Base-by-base conservation (phyloP, 352 stramenopile species). In the Phytophthora sansomeana region DNA sequence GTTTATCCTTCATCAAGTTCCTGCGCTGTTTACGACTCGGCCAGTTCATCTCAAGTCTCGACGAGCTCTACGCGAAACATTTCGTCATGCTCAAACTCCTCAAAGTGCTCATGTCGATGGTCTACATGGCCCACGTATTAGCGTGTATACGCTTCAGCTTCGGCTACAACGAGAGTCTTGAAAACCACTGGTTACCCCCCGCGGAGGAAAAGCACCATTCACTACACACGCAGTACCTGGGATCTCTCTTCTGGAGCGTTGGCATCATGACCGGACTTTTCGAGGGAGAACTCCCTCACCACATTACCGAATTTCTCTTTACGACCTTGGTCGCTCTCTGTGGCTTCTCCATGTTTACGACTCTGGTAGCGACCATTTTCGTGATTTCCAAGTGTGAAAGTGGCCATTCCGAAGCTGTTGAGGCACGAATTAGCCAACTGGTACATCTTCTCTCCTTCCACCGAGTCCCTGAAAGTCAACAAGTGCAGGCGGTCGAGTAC, bases 321-420 rank as follows among this genome's bases (percentile, higher is more conserved):
- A 91, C 80, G 1, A 78, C 83, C 4, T 58, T 79, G 24, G 83
- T 94, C n/a, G 85, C 81, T 1, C 51, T 85, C 2, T 81, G 83
- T 36, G 85, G 83, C 0, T 92, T 94, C 44, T 82, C 81, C 5
- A 64, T 92, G 50, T 94, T 92, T 57, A 89, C 80, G 11, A 76
- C 70, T 1, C 73, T 92, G 17, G 90, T 85, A 3, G 82, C 82
- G 0, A 94, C 83, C 21, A 84, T 94, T 46, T 94, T 94, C 57
- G 87, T 90, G 39, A 81, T 92, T 28, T 94, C 86, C 26, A 91
- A 91, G 55, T 92, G 85, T 33, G 77, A 92, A 64, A 90, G 82
- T 41, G 81, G 85, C 2, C 78, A 83, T 10, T 72, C 71, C 0
- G 85, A 92, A 53, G 71, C 74, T 0, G 79, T 82, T 0, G 82